Conservation (phyloP, 257 asterid genomes). For the Fraxinus quadrangulata region DNA sequence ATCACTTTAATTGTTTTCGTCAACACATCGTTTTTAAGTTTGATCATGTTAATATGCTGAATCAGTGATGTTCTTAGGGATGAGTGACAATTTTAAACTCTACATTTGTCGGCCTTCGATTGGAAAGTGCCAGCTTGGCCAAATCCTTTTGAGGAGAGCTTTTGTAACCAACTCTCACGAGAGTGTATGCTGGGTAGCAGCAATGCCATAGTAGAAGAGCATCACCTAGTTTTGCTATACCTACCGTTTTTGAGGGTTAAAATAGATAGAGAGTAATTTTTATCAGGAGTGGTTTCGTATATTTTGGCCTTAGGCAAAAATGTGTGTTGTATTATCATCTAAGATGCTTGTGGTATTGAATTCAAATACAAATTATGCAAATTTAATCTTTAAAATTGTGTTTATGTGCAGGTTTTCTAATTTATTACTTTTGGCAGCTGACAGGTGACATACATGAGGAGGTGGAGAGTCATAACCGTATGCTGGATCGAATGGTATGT, state of each 20-base stretch:
- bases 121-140: background rate
- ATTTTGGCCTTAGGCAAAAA: background rate
- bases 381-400: background rate
- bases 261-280: background rate
- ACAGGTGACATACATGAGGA: constrained; percentile 95
- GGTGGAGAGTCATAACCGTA: constrained; percentile 83
- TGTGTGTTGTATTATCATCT: constrained; percentile 12
- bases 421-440: constrained; percentile 55
- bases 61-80: background rate
- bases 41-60: background rate
- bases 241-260: background rate
- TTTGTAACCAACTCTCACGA: background rate
- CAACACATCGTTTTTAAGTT: background rate
- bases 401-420: background rate
- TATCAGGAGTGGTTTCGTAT: background rate
- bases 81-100: background rate
- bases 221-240: background rate
- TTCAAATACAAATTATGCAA: background rate
- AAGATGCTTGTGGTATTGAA: constrained; percentile 1
- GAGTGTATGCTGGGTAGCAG: background rate
- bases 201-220: background rate
- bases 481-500: constrained; percentile 78
- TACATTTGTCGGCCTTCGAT: background rate
- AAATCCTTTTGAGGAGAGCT: background rate
- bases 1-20: background rate